Conservation (phyloP, 2,329 filamentous ascomycete species). For the Diaporthe aspalathi region DNA sequence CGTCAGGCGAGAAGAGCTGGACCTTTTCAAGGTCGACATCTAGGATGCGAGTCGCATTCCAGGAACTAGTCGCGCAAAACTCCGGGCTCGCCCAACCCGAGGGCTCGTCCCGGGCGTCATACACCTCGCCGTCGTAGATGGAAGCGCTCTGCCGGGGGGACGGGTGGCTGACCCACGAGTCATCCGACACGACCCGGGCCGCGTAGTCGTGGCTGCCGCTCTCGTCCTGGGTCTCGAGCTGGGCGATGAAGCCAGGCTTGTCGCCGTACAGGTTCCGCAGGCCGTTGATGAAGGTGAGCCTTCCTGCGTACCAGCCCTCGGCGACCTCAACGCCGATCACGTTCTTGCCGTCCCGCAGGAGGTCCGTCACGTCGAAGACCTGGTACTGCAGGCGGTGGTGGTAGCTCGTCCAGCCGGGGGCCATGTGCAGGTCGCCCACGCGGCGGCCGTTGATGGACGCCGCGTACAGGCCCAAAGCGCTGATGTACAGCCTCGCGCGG, state of each 20-base stretch:
- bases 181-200: slow-evolving; percentile 45
- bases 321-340: slow-evolving; percentile 58
- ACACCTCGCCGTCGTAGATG: slow-evolving; percentile 49
- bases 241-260: slow-evolving; percentile 46
- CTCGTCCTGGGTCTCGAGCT: slow-evolving; percentile 44
- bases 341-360: slow-evolving; percentile 52
- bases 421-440: slow-evolving; percentile 48
- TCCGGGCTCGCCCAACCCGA: slow-evolving; percentile 35
- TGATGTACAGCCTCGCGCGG: slow-evolving; percentile 43
- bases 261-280: slow-evolving; percentile 49
- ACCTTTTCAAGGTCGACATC: slow-evolving; percentile 37
- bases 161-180: slow-evolving; percentile 45
- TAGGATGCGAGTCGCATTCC: slow-evolving; percentile 38
- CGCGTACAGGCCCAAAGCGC: slow-evolving; percentile 52
- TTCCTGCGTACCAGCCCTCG: slow-evolving; percentile 63
- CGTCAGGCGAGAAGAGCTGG: slow-evolving; percentile 47
- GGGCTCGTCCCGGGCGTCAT: slow-evolving; percentile 46
- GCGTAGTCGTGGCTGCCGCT: slow-evolving; percentile 39
- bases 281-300: slow-evolving; percentile 49
- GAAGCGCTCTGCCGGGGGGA: slow-evolving; percentile 42
- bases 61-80: neutral
- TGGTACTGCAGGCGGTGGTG: slow-evolving; percentile 56
- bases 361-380: slow-evolving; percentile 54
- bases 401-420: slow-evolving; percentile 60
- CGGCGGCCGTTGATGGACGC: slow-evolving; percentile 52